Percentiles rank a stretch among this genome's conserved stretches.
phyloP scores from a whole-genome alignment of 2,329 filamentous ascomycete genomes.

The Mycogone perniciosa region DNA sequence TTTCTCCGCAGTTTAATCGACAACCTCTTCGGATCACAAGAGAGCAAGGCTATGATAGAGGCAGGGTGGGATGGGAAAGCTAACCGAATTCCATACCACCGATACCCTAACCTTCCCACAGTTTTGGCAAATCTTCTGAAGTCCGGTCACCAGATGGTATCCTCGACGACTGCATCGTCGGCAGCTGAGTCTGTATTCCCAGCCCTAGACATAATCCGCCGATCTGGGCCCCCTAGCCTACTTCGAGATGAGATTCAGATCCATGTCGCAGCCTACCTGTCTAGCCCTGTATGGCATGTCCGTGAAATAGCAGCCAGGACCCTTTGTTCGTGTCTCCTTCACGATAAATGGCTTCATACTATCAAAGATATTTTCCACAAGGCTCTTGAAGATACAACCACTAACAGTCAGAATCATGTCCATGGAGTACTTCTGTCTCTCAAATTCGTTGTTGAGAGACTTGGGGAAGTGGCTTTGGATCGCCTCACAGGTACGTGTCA shows the following conservation, averaged over 20 bases:
- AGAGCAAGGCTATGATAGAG: constrained; percentile 58
- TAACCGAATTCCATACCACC: constrained; percentile 61
- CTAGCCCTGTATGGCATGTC: constrained; percentile 70
- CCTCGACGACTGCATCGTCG: constrained; percentile 28
- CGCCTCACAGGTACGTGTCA: constrained; percentile 35
- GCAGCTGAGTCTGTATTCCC: constrained; percentile 71
- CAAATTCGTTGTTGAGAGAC: constrained; percentile 51
- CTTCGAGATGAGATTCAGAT: constrained; percentile 48
- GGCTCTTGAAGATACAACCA: constrained; percentile 20
- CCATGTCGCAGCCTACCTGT: constrained; percentile 56
- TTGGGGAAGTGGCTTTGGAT: constrained; percentile 40
- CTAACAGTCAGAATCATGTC: constrained; percentile 42
- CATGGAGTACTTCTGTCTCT: constrained; percentile 54
- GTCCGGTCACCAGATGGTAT: constrained; percentile 41
- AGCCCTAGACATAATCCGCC: constrained; percentile 71
- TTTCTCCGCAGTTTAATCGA: constrained; percentile 82
- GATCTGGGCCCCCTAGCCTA: constrained; percentile 58
- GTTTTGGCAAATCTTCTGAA: constrained; percentile 59
- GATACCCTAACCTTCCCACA: constrained; percentile 58
- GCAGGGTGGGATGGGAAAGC: constrained; percentile 59
- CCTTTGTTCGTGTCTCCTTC: constrained; percentile 55
- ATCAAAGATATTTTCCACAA: constrained; percentile 33
- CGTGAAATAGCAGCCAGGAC: constrained; percentile 74
- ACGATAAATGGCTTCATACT: constrained; percentile 40
- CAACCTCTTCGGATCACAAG: constrained; percentile 66